Conservation (phyloP, 495 filamentous ascomycete genomes). For the Neurospora pannonica region DNA sequence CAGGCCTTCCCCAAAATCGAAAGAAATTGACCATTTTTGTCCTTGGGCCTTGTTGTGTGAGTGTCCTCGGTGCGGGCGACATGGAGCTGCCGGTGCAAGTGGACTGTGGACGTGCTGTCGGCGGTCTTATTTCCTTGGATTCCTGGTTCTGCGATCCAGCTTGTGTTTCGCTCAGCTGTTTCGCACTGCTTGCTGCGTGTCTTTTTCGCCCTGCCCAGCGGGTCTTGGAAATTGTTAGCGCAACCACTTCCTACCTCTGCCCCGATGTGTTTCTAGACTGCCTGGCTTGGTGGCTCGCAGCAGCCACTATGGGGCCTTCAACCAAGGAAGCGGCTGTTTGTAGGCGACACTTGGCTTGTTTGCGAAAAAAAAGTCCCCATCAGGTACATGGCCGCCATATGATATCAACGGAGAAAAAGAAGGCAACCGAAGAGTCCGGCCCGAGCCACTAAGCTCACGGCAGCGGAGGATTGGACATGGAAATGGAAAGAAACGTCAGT, state of each 20-base stretch:
- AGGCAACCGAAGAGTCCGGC: neutral
- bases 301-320: neutral
- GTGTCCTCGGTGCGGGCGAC: neutral
- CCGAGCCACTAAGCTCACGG: neutral
- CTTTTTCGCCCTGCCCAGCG: neutral
- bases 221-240: neutral
- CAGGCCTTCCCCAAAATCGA: neutral
- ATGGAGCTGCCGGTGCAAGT: neutral
- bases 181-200: neutral
- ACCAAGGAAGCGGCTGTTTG: neutral
- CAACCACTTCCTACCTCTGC: neutral
- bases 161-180: neutral
- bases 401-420: neutral
- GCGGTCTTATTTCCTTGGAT: neutral
- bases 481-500: neutral
- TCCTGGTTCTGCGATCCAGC: neutral
- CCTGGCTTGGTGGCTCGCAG: neutral
- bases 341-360: neutral
- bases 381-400: neutral
- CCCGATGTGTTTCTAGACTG: neutral
- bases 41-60: neutral
- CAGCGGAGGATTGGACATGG: neutral
- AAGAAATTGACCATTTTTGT: neutral
- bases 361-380: neutral
- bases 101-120: neutral